Conservation (phyloP, 192 early-diverging fungal genomes). For the Rhizophlyctis rosea region DNA sequence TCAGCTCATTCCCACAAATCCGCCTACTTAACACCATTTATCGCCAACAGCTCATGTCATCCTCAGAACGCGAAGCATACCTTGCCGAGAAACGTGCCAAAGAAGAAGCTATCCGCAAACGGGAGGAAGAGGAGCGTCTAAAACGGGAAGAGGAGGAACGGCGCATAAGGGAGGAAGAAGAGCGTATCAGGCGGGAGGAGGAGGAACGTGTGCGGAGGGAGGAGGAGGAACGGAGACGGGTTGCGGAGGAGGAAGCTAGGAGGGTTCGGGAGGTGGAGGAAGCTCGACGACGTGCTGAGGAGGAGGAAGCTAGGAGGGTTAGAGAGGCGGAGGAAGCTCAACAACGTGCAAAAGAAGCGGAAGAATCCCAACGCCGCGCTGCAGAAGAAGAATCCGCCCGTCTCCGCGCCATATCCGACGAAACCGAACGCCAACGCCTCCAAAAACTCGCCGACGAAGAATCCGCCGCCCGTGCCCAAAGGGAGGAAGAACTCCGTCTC, state of each 20-base stretch:
- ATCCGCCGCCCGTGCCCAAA: neutral
- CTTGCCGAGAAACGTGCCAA: constrained; percentile 1
- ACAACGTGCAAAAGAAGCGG: neutral
- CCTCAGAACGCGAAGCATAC: constrained; percentile 19
- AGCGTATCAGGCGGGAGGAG: neutral
- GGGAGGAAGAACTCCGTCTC: neutral
- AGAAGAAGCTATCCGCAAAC: constrained; percentile 10
- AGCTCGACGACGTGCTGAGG: neutral
- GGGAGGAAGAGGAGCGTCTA: constrained; percentile 18
- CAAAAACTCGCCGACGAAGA: neutral
- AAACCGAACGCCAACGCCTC: no score
- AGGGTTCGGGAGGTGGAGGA: neutral
- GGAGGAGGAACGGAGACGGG: neutral
- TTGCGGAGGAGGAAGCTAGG: neutral
- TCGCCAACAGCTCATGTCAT: neutral
- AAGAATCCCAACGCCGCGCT: neutral
- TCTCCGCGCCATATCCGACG: no score
- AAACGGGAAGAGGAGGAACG: neutral
- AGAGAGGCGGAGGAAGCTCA: neutral
- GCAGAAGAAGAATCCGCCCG: constrained; percentile 13
- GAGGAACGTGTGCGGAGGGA: neutral
- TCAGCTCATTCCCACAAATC: neutral
- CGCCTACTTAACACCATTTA: neutral
- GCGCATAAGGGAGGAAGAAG: neutral
- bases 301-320: neutral